Evolutionary conservation across 176 grass and related monocot species (phyloP).

Genomic region (Musa acuminata): DNA sequence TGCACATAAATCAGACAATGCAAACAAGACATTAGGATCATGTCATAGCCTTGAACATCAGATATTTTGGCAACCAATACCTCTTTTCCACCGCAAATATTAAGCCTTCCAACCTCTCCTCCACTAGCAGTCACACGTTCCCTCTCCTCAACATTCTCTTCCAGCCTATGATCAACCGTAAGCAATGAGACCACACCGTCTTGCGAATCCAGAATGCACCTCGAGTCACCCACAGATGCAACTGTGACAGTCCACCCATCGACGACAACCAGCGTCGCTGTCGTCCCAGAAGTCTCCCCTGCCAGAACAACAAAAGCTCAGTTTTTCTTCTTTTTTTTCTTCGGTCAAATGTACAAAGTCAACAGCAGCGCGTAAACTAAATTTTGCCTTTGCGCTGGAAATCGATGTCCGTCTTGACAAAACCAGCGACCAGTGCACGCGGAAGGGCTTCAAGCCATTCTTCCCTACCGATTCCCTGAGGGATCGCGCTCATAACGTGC

Average conservation of each 20-base stretch:
- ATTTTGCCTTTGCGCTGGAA: conserved; percentile 80
- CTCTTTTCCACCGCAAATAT: conserved; percentile 81
- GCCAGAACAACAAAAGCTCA: conserved; percentile 17
- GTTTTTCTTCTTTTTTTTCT: background rate
- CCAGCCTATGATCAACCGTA: conserved; percentile 80
- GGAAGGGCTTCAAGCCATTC: conserved; percentile 83
- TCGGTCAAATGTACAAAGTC: background rate
- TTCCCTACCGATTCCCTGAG: conserved; percentile 65
- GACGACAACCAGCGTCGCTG: conserved; percentile 73
- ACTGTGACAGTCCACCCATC: conserved; percentile 80
- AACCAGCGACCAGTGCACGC: conserved; percentile 80
- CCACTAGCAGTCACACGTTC: conserved; percentile 84
- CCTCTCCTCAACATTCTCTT: conserved; percentile 87
- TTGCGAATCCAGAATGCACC: conserved; percentile 77
- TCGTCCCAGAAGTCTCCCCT: conserved; percentile 91
- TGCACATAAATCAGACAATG: background rate
- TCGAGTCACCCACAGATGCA: conserved; percentile 89
- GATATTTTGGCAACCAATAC: conserved; percentile 25
- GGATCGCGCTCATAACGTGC: conserved; percentile 87
- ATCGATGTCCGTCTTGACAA: conserved; percentile 93
- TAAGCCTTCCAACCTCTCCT: conserved; percentile 87
- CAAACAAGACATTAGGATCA: background rate
- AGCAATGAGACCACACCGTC: conserved; percentile 65
- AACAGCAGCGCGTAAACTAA: background rate
- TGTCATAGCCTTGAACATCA: background rate